Evolutionary conservation across 148 eudicot genomes (phyloP).

Genomic region (Pouteria glomerata): DNA sequence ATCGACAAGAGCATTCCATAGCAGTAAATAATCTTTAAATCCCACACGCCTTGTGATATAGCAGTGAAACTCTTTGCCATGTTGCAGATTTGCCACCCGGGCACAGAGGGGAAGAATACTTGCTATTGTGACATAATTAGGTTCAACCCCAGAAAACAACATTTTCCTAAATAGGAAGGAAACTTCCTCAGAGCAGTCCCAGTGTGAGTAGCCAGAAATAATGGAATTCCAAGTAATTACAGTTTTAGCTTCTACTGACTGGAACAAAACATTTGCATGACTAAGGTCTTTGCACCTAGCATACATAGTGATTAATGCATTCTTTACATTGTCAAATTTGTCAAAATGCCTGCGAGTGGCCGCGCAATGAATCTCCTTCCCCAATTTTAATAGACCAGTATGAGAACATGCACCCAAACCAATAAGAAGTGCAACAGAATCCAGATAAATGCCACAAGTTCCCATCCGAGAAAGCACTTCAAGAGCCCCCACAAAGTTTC

Average conservation of each 20-base stretch:
- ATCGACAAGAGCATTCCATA: slow-evolving; percentile 66
- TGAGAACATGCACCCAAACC: slow-evolving; percentile 84
- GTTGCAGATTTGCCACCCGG: slow-evolving; percentile 59
- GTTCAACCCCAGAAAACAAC: slow-evolving; percentile 51
- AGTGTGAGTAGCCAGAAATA: slow-evolving; percentile 64
- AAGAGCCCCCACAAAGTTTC: slow-evolving; percentile 48
- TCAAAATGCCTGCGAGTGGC: slow-evolving; percentile 44
- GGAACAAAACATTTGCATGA: slow-evolving; percentile 57
- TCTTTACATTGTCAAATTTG: slow-evolving; percentile 49
- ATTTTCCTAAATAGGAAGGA: slow-evolving; percentile 69
- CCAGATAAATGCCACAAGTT: slow-evolving; percentile 34
- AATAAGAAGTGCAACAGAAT: slow-evolving; percentile 58
- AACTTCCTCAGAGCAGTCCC: slow-evolving; percentile 60
- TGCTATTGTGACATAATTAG: slow-evolving; percentile 72
- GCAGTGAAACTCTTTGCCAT: slow-evolving; percentile 76
- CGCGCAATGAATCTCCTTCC: slow-evolving; percentile 70
- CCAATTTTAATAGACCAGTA: slow-evolving; percentile 33
- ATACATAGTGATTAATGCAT: slow-evolving; percentile 79
- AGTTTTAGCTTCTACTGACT: slow-evolving; percentile 41
- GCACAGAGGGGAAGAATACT: slow-evolving; percentile 74
- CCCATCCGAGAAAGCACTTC: slow-evolving; percentile 52
- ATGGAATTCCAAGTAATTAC: slow-evolving; percentile 76
- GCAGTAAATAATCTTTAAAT: slow-evolving; percentile 38
- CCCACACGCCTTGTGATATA: slow-evolving; percentile 50
- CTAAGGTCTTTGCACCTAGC: slow-evolving; percentile 60